These are phyloP conservation scores for Apiospora saccharicola DNA, from an alignment of 2,329 filamentous ascomycete genomes.

Conservation along the genomic window DNA sequence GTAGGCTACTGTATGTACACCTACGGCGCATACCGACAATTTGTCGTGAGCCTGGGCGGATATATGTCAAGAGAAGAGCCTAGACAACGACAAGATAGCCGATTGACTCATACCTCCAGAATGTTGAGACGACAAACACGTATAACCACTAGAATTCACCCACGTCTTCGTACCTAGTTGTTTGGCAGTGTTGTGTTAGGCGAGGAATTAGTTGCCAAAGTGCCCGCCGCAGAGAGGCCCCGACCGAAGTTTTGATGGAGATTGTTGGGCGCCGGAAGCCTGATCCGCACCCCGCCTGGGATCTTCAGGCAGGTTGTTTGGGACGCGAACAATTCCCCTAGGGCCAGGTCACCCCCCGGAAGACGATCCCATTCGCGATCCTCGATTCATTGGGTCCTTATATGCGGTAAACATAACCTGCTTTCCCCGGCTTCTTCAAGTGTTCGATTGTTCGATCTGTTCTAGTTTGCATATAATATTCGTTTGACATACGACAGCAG, in stretches of 20 bases:
- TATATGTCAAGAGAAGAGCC: not conserved
- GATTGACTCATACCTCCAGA: not conserved
- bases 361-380: conserved; percentile 2
- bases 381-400: not conserved
- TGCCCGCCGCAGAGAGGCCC: not conserved
- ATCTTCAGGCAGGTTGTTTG: not conserved
- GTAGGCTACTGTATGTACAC: not conserved
- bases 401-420: not conserved
- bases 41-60: not conserved
- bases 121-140: not conserved
- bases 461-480: not conserved
- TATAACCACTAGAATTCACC: not conserved
- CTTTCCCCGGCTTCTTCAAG: not conserved
- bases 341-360: not conserved
- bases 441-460: not conserved
- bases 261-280: not conserved
- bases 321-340: conserved; percentile 17
- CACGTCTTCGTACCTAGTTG: not conserved
- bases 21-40: not conserved
- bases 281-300: not conserved
- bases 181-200: not conserved
- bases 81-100: not conserved
- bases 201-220: not conserved
- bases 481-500: not conserved
- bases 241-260: not conserved